Evolutionary conservation across 2,329 filamentous ascomycete species (phyloP).

Genomic region (Penicillium sp.): DNA sequence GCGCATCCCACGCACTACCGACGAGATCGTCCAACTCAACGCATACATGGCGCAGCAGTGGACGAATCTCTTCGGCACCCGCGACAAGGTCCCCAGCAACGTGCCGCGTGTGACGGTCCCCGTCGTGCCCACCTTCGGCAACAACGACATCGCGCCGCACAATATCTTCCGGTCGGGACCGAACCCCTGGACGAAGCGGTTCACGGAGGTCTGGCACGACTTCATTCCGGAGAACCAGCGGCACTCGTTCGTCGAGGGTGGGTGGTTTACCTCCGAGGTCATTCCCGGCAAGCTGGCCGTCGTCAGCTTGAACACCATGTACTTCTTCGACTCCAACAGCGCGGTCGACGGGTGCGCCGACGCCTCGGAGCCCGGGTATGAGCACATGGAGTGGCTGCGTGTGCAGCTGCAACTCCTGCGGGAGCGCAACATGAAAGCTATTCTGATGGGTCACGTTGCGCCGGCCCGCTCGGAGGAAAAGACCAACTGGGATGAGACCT

Average conservation of each 20-base stretch:
- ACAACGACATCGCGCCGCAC: conserved; percentile 96
- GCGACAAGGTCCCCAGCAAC: conserved; percentile 48
- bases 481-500: conserved; percentile 89
- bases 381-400: conserved; percentile 94
- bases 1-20: conserved; percentile 67
- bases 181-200: conserved; percentile 78
- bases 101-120: conserved; percentile 65
- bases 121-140: conserved; percentile 85
- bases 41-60: conserved; percentile 72
- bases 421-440: conserved; percentile 83
- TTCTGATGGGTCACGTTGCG: conserved; percentile 90
- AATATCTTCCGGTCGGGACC: conserved; percentile 87
- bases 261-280: conserved; percentile 93
- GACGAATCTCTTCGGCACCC: conserved; percentile 63
- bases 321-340: conserved; percentile 90
- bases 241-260: conserved; percentile 85
- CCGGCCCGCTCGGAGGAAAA: conserved; percentile 83
- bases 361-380: conserved; percentile 79
- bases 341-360: conserved; percentile 85
- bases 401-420: conserved; percentile 83
- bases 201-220: conserved; percentile 72
- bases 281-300: conserved; percentile 81
- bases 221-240: conserved; percentile 92
- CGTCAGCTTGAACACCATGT: conserved; percentile 93
- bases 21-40: conserved; percentile 77